phyloP scores from a whole-genome alignment of 1,284 basidiomycete species.

The Puccinia polysora region DNA sequence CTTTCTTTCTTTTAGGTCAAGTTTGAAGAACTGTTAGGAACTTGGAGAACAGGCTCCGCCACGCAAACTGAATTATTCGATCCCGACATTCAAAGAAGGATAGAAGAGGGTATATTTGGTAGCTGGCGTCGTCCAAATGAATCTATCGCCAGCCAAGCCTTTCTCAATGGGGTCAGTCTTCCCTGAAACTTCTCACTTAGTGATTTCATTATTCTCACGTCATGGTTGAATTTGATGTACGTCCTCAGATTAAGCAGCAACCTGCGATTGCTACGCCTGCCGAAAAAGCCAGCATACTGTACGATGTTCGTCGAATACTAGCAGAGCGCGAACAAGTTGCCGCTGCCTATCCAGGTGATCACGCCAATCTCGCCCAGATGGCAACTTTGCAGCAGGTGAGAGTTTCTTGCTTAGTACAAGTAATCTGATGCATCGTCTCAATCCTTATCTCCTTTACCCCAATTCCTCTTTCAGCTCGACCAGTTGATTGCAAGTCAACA shows the following conservation, averaged over 20 bases:
- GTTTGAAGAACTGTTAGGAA: slow-evolving; percentile 42
- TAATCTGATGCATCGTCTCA: no score
- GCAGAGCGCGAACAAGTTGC: slow-evolving; percentile 29
- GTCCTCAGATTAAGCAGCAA: slow-evolving; percentile 38
- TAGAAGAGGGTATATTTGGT: slow-evolving; percentile 39
- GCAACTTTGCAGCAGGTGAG: slow-evolving; percentile 41
- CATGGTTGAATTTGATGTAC: background rate
- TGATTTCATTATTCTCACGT: slow-evolving; percentile 1
- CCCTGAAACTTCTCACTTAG: no score
- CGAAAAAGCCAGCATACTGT: slow-evolving; percentile 43
- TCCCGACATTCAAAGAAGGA: slow-evolving; percentile 32
- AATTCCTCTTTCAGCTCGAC: slow-evolving; percentile 18
- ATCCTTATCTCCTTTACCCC: background rate
- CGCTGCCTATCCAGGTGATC: slow-evolving; percentile 32
- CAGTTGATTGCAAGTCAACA: slow-evolving; percentile 41
- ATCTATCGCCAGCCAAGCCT: slow-evolving; percentile 38
- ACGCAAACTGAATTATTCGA: slow-evolving; percentile 39
- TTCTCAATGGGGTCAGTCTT: slow-evolving; percentile 33
- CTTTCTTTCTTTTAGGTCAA: slow-evolving; percentile 36
- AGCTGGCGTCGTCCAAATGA: slow-evolving; percentile 33
- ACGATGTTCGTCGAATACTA: slow-evolving; percentile 39
- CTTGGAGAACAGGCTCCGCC: slow-evolving; percentile 39
- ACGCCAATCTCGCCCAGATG: slow-evolving; percentile 32
- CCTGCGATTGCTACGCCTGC: slow-evolving; percentile 39
- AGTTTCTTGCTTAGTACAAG: background rate